These are phyloP conservation scores for Crucihimalaya himalaica DNA, from an alignment of 345 rosid genomes.

Conservation along the genomic window DNA sequence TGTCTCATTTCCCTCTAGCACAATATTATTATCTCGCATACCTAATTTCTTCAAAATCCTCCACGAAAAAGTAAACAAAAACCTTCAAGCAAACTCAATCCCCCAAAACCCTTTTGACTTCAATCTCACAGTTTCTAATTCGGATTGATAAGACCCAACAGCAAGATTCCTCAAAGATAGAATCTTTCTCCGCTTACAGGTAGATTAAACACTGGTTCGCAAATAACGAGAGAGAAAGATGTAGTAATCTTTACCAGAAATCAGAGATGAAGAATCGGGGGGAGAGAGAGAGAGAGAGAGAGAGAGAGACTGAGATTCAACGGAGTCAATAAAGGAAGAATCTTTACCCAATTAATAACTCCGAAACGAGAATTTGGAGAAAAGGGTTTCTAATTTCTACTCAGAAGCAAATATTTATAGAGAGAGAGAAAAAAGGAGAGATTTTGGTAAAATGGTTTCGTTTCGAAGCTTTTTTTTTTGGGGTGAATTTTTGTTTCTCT, in stretches of 20 bases:
- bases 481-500: background rate
- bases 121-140: conserved; percentile 13
- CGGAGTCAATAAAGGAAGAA: background rate
- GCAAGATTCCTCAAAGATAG: background rate
- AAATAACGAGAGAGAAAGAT: background rate
- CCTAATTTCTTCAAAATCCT: conserved; percentile 26
- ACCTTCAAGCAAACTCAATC: background rate
- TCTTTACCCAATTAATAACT: background rate
- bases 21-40: conserved; percentile 44
- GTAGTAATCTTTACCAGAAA: background rate
- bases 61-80: background rate
- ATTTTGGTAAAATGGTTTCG: no score
- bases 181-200: background rate
- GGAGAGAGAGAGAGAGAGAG: background rate
- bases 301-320: conserved; percentile 11
- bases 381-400: conserved; percentile 1
- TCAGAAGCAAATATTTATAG: conserved; percentile 17
- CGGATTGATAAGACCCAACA: background rate
- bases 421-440: background rate
- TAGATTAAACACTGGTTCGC: background rate
- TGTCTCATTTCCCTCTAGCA: conserved; percentile 33
- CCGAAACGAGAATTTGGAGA: background rate
- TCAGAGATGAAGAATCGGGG: conserved; percentile 5
- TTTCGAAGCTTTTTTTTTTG: background rate
- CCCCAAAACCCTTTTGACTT: background rate